A percentile compares a stretch with the other conserved stretches of the same genome.
Evolutionary conservation across 2,329 filamentous ascomycete species (phyloP).

Genomic region (Aureobasidium melanogenum): DNA sequence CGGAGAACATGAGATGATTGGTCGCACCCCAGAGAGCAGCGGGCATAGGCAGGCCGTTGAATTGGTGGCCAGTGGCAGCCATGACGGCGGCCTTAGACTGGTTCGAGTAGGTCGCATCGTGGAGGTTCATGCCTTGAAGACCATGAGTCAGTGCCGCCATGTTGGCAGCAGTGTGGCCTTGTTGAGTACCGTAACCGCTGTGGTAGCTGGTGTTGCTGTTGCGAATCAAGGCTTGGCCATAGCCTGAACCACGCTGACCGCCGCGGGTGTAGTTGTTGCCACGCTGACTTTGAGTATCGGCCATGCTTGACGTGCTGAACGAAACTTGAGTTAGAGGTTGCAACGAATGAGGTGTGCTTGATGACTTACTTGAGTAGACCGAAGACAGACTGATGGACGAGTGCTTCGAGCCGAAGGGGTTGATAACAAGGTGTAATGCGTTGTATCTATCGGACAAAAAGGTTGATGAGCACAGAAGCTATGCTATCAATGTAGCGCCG

Average conservation of each 20-base stretch:
- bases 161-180: conserved; percentile 23
- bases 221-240: conserved; percentile 21
- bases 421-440: conserved; percentile 11
- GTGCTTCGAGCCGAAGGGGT: not conserved
- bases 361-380: not conserved
- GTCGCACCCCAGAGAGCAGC: conserved; percentile 23
- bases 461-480: conserved; percentile 27
- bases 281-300: conserved; percentile 24
- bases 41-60: conserved; percentile 22
- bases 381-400: not conserved
- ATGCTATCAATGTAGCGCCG: conserved; percentile 25
- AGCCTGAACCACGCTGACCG: conserved; percentile 21
- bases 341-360: not conserved
- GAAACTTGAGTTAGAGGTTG: conserved; percentile 6
- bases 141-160: conserved; percentile 30
- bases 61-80: conserved; percentile 21
- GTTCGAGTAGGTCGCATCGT: conserved; percentile 25
- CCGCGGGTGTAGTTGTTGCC: conserved; percentile 17
- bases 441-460: conserved; percentile 16
- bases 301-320: conserved; percentile 25
- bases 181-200: conserved; percentile 27
- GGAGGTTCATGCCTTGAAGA: conserved; percentile 32
- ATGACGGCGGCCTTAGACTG: conserved; percentile 26
- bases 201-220: conserved; percentile 23
- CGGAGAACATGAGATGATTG: conserved; percentile 26